A percentile compares a stretch with the other conserved stretches of the same genome.
Evolutionary conservation across 2,329 filamentous ascomycete species (phyloP).

Genomic region (Atkinsonella texensis): DNA sequence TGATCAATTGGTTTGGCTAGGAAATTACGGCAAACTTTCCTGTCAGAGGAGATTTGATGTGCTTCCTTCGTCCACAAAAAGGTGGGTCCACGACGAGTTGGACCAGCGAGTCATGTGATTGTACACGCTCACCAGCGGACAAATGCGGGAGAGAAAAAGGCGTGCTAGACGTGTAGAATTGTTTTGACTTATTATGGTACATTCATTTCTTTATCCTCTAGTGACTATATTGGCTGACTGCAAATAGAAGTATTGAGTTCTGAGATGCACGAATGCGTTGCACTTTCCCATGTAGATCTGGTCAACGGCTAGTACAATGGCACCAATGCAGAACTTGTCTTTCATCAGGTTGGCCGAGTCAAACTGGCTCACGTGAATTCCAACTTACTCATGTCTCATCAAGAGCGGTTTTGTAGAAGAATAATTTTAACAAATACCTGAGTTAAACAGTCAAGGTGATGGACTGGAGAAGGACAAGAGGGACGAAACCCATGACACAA

Average conservation of each 20-base stretch:
- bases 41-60: slow-evolving; percentile 14
- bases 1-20: background rate
- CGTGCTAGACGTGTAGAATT: too few species aligned
- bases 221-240: too few species aligned
- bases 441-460: slow-evolving; percentile 1
- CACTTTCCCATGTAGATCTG: too few species aligned
- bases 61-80: slow-evolving; percentile 7
- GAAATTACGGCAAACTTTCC: slow-evolving; percentile 1
- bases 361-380: too few species aligned
- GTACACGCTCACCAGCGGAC: background rate
- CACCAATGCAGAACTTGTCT: too few species aligned
- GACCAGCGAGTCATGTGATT: slow-evolving; percentile 12
- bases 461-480: background rate
- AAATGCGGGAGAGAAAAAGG: background rate
- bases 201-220: too few species aligned
- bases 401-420: background rate
- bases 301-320: too few species aligned
- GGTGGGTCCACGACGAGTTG: slow-evolving; percentile 6
- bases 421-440: slow-evolving; percentile 3
- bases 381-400: background rate
- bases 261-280: too few species aligned
- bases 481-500: background rate
- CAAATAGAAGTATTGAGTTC: too few species aligned
- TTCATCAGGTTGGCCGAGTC: too few species aligned
- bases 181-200: too few species aligned